phyloP scores from a whole-genome alignment of 305 asterid species.

The Fraxinus ornus region DNA sequence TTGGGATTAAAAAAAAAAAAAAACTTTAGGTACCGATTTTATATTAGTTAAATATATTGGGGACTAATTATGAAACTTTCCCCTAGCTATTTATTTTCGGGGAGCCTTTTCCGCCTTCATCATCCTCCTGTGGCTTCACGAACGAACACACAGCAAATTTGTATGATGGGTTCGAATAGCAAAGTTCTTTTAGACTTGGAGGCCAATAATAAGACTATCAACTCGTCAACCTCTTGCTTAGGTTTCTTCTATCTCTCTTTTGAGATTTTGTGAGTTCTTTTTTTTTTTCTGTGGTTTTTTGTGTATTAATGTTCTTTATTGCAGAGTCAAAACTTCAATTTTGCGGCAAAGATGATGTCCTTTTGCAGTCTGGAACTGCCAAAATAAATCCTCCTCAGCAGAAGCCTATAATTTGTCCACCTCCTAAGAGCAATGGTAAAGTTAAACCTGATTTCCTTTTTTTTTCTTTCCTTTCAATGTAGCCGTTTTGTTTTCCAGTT shows the following conservation, averaged over 20 bases:
- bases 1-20: background rate
- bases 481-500: background rate
- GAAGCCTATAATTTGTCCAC: conserved; percentile 40
- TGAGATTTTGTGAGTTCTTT: background rate
- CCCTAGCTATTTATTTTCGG: background rate
- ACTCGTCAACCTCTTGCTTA: conserved; percentile 28
- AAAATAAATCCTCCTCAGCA: conserved; percentile 16
- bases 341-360: conserved; percentile 27
- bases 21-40: background rate
- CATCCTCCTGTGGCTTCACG: background rate
- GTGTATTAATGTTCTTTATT: conserved; percentile 8
- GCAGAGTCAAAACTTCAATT: conserved; percentile 47
- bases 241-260: conserved; percentile 12
- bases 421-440: conserved; percentile 47
- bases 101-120: background rate
- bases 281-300: background rate
- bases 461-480: background rate
- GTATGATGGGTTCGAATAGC: conserved; percentile 26
- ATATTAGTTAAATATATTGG: background rate
- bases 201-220: conserved; percentile 19
- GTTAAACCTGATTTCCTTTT: conserved; percentile 5
- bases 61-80: background rate
- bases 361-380: conserved; percentile 21
- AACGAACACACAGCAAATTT: background rate
- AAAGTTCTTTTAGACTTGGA: conserved; percentile 48